These are phyloP conservation scores for Dactylonectria macrodidyma DNA, from an alignment of 2,329 filamentous ascomycete genomes.

Conservation along the genomic window DNA sequence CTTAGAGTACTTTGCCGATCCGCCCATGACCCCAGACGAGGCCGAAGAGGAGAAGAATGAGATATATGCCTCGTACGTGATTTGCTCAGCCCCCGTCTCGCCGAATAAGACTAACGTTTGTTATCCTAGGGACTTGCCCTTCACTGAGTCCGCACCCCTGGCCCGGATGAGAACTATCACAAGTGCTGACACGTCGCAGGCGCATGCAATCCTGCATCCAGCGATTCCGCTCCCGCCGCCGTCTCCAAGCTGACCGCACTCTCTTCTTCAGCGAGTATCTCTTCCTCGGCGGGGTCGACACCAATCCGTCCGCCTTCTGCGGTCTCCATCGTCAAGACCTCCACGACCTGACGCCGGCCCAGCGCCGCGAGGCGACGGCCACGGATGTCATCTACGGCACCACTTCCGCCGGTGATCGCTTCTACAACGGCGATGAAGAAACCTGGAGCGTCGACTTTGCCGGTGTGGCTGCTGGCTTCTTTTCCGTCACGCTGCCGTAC, in stretches of 20 bases:
- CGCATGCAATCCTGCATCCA: conserved; percentile 90
- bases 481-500: conserved; percentile 73
- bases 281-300: conserved; percentile 84
- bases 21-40: conserved; percentile 81
- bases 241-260: conserved; percentile 74
- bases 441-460: conserved; percentile 87
- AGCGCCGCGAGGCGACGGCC: conserved; percentile 76
- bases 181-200: conserved; percentile 56
- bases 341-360: conserved; percentile 67
- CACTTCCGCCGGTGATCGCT: conserved; percentile 59
- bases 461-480: conserved; percentile 81
- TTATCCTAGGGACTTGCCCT: conserved; percentile 61
- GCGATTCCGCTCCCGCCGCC: conserved; percentile 83
- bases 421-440: conserved; percentile 66
- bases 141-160: conserved; percentile 65
- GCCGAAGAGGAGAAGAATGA: conserved; percentile 72
- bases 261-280: conserved; percentile 86
- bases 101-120: background rate
- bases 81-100: conserved; percentile 59
- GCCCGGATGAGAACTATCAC: background rate
- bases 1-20: conserved; percentile 82
- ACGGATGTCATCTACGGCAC: conserved; percentile 70
- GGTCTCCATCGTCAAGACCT: conserved; percentile 72
- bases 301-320: conserved; percentile 69
- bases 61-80: conserved; percentile 76